Evolutionary conservation across 164 flowering plant genomes (phyloP).

Genomic region (Macadamia tetraphylla): DNA sequence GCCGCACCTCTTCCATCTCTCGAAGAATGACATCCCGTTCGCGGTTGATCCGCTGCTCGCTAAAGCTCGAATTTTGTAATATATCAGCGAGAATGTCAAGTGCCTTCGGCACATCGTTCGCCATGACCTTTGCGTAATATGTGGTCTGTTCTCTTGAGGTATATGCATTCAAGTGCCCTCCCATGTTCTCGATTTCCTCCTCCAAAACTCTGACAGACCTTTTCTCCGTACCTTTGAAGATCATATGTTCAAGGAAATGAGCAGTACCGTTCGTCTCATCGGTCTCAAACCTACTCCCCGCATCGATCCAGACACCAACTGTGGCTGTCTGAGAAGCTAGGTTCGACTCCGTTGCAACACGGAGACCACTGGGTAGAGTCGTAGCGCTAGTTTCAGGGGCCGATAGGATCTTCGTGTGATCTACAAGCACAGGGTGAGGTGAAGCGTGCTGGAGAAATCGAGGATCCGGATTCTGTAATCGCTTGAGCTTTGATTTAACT

Average conservation of each 20-base stretch:
- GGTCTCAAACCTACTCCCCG: conserved; percentile 44
- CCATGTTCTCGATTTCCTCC: conserved; percentile 57
- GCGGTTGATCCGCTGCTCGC: conserved; percentile 26
- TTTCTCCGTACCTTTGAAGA: conserved; percentile 47
- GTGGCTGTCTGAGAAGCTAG: conserved; percentile 39
- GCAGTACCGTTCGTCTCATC: conserved; percentile 54
- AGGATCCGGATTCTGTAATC: conserved; percentile 35
- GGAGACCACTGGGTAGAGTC: conserved; percentile 45
- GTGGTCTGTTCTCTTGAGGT: conserved; percentile 55
- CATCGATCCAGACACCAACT: conserved; percentile 55
- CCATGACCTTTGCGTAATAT: conserved; percentile 39
- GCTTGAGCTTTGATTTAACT: conserved; percentile 30
- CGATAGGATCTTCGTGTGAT: conserved; percentile 34
- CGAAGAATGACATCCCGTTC: conserved; percentile 43
- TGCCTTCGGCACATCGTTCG: conserved; percentile 28
- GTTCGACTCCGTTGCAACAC: conserved; percentile 47
- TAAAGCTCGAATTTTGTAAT: conserved; percentile 41
- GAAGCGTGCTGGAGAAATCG: conserved; percentile 38
- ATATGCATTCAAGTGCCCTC: conserved; percentile 48
- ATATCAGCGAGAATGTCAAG: conserved; percentile 42
- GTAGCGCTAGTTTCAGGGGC: conserved; percentile 43
- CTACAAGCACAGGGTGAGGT: conserved; percentile 27
- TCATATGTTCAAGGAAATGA: conserved; percentile 52
- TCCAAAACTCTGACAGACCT: conserved; percentile 32
- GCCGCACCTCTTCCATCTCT: conserved; percentile 42